phyloP scores from a whole-genome alignment of 208 protist genomes.

The Polymyxa betae region DNA sequence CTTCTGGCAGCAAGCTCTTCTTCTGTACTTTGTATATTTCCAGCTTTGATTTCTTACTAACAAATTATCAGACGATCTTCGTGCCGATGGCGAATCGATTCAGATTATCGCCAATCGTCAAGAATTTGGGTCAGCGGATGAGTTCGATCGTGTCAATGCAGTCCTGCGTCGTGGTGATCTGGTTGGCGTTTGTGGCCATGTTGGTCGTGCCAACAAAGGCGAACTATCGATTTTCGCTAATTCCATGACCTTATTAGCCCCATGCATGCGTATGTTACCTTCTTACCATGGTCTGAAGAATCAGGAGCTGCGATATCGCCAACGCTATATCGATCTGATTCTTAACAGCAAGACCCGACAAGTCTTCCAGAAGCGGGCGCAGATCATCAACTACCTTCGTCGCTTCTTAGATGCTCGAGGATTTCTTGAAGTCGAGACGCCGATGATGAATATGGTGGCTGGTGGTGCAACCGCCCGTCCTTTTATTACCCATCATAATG shows the following conservation, averaged over 20 bases:
- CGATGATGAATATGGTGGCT: slow-evolving; percentile 92
- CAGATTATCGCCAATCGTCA: slow-evolving; percentile 78
- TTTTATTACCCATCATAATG: slow-evolving; percentile 99
- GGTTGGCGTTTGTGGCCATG: slow-evolving; percentile 88
- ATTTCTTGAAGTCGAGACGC: slow-evolving; percentile 79
- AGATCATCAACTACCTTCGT: slow-evolving; percentile 95
- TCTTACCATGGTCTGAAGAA: slow-evolving; percentile 88
- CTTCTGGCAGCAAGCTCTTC: slow-evolving; percentile 85
- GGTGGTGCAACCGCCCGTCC: slow-evolving; percentile 98
- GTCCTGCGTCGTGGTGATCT: slow-evolving; percentile 96
- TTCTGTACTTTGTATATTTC: slow-evolving; percentile 77
- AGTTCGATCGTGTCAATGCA: slow-evolving; percentile 82
- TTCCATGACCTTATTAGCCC: slow-evolving; percentile 78
- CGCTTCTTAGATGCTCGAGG: slow-evolving; percentile 79
- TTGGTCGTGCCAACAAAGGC: slow-evolving; percentile 71
- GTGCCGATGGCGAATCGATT: slow-evolving; percentile 86
- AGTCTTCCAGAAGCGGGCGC: slow-evolving; percentile 85
- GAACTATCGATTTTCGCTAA: slow-evolving; percentile 81
- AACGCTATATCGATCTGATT: slow-evolving; percentile 99
- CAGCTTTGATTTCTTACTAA: not conserved
- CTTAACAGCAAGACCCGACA: slow-evolving; percentile 89
- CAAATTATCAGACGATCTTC: slow-evolving; percentile 78
- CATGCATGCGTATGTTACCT: slow-evolving; percentile 98
- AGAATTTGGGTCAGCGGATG: slow-evolving; percentile 52
- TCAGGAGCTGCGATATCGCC: slow-evolving; percentile 72